Conservation (phyloP, 2,329 filamentous ascomycete genomes). For the Ceratocystis cubensis region DNA sequence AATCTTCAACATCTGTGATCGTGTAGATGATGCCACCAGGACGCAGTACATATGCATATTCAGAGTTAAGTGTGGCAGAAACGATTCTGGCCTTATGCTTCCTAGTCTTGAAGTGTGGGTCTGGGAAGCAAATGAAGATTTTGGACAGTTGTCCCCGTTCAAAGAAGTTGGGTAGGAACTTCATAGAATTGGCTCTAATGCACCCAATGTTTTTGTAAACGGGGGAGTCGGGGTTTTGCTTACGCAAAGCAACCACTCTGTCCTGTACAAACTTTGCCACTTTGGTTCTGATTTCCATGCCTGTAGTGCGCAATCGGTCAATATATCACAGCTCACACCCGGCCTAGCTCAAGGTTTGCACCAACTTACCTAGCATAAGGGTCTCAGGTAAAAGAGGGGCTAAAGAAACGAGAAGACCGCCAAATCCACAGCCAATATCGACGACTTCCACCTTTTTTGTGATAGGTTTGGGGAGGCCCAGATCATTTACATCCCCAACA, state of each 20-base stretch:
- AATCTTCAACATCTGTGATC: slow-evolving; percentile 90
- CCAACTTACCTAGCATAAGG: slow-evolving; percentile 59
- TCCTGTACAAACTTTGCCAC: slow-evolving; percentile 87
- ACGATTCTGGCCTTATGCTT: slow-evolving; percentile 98
- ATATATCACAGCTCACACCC: background rate
- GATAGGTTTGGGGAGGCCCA: slow-evolving; percentile 16
- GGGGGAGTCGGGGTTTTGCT: slow-evolving; percentile 41
- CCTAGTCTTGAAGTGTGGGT: slow-evolving; percentile 92
- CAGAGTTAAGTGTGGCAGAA: slow-evolving; percentile 72
- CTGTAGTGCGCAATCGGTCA: slow-evolving; percentile 31
- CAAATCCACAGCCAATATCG: slow-evolving; percentile 95
- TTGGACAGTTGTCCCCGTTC: slow-evolving; percentile 65
- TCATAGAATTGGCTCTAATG: slow-evolving; percentile 92
- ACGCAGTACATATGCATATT: slow-evolving; percentile 78
- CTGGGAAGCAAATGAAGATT: slow-evolving; percentile 96
- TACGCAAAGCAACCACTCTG: slow-evolving; percentile 68
- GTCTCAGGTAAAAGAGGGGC: slow-evolving; percentile 69
- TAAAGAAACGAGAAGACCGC: slow-evolving; percentile 76
- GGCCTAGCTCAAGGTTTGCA: background rate
- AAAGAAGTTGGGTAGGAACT: slow-evolving; percentile 99
- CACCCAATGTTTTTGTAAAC: slow-evolving; percentile 79
- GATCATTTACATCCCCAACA: slow-evolving; percentile 15
- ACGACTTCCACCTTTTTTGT: slow-evolving; percentile 69
- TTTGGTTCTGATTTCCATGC: slow-evolving; percentile 82
- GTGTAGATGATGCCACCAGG: slow-evolving; percentile 87